A percentile compares a stretch with the other conserved stretches of the same genome.
These are phyloP conservation scores for Seiridium unicorne DNA, from an alignment of 2,329 filamentous ascomycete species.

Conservation along the genomic window DNA sequence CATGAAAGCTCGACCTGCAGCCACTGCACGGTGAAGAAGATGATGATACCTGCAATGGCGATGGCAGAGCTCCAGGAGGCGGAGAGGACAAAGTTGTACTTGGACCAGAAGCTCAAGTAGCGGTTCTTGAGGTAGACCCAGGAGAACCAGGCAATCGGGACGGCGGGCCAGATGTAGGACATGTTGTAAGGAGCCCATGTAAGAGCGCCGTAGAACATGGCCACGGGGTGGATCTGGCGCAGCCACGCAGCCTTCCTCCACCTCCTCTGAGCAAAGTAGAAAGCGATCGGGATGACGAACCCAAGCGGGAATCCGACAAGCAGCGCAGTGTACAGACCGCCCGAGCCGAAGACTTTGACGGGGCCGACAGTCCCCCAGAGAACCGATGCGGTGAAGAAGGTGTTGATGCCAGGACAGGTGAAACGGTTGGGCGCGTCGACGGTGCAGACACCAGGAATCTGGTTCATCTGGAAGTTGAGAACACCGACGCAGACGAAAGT, in stretches of 20 bases:
- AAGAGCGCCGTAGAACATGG: slow-evolving; percentile 21
- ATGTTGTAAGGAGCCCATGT: slow-evolving; percentile 37
- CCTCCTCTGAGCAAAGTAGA: slow-evolving; percentile 27
- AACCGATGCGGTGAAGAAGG: slow-evolving; percentile 41
- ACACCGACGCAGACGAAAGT: slow-evolving; percentile 50
- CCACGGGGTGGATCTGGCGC: slow-evolving; percentile 25
- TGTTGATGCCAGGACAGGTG: slow-evolving; percentile 51
- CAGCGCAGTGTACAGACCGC: slow-evolving; percentile 30
- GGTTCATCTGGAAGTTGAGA: slow-evolving; percentile 33
- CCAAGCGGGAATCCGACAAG: slow-evolving; percentile 33
- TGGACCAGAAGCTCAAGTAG: slow-evolving; percentile 24
- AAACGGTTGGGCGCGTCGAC: slow-evolving; percentile 45
- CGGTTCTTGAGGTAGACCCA: slow-evolving; percentile 16
- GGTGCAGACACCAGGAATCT: slow-evolving; percentile 49
- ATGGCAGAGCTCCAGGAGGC: slow-evolving; percentile 23
- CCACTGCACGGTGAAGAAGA: slow-evolving; percentile 25
- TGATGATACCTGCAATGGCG: slow-evolving; percentile 22
- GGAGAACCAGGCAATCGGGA: slow-evolving; percentile 40
- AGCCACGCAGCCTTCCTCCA: slow-evolving; percentile 17
- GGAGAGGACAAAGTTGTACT: slow-evolving; percentile 26
- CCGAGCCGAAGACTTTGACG: slow-evolving; percentile 32
- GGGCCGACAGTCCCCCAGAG: slow-evolving; percentile 41
- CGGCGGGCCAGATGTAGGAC: slow-evolving; percentile 44
- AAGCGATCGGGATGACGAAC: slow-evolving; percentile 25
- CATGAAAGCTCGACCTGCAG: slow-evolving; percentile 27